A percentile compares a stretch with the other conserved stretches of the same genome.
These are phyloP conservation scores for Rhodomyrtus tomentosa DNA, from an alignment of 345 rosid species.

Conservation along the genomic window DNA sequence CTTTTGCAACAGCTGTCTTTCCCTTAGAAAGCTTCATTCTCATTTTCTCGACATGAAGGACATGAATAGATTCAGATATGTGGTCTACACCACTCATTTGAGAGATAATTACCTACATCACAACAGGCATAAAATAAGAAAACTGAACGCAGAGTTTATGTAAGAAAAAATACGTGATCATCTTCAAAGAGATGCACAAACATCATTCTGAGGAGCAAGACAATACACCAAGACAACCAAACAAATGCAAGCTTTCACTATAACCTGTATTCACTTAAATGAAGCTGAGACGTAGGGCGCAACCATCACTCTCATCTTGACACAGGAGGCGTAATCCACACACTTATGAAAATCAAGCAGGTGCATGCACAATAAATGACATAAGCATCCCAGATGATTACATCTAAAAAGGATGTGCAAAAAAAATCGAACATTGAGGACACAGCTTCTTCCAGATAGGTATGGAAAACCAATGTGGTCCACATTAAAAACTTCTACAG, in stretches of 20 bases:
- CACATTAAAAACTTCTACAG: background rate
- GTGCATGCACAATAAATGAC: background rate
- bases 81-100: conserved; percentile 66
- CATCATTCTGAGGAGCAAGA: background rate
- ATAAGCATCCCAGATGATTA: background rate
- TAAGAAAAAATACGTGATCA: background rate
- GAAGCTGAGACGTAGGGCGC: background rate
- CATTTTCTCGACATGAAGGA: conserved; percentile 90
- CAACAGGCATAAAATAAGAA: background rate
- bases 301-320: background rate
- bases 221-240: background rate
- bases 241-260: background rate
- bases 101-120: conserved; percentile 60
- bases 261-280: background rate
- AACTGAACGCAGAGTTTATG: background rate
- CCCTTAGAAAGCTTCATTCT: conserved; percentile 89
- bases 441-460: background rate
- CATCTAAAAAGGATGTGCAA: background rate
- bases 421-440: background rate
- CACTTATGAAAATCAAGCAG: background rate
- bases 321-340: background rate
- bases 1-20: conserved; percentile 60
- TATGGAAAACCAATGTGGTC: background rate
- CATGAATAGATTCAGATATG: conserved; percentile 70
- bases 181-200: background rate